Evolutionary conservation across 768 basidiomycete genomes (phyloP).

Genomic region (Lactifluus piperatus): DNA sequence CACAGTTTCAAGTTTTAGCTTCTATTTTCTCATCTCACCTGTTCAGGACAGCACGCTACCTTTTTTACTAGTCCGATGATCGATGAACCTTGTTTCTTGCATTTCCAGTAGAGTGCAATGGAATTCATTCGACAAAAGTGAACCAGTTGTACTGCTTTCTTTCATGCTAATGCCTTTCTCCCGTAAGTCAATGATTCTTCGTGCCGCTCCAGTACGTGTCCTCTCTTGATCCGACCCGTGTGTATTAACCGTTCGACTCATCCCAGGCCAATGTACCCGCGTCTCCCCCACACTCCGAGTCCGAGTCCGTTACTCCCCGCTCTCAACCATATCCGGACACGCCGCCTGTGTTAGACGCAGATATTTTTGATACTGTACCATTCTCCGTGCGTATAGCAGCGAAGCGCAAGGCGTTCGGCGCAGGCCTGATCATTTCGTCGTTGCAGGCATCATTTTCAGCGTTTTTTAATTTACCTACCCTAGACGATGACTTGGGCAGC

Average conservation of each 20-base stretch:
- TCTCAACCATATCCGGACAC: constrained; percentile 14
- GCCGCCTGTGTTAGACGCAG: constrained; percentile 18
- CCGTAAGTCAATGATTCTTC: constrained; percentile 7
- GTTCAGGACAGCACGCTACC: too few relatives aligned
- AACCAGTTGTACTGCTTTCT: not conserved
- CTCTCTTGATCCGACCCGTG: not conserved
- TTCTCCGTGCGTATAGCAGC: constrained; percentile 17
- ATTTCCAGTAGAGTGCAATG: not conserved
- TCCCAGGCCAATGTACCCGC: not conserved
- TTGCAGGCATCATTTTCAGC: constrained; percentile 19
- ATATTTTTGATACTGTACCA: constrained; percentile 18
- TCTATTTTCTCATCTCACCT: too few relatives aligned
- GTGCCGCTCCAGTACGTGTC: constrained; percentile 3
- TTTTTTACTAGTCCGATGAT: too few relatives aligned
- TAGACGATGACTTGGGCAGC: not conserved
- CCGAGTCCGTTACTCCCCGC: constrained; percentile 1
- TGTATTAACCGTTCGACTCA: not conserved
- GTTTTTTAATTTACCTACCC: constrained; percentile 1
- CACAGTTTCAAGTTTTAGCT: not conserved
- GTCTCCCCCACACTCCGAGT: constrained; percentile 13
- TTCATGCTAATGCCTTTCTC: constrained; percentile 13
- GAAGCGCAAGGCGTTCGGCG: not conserved
- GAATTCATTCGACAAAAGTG: constrained; percentile 5
- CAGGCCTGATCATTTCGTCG: not conserved
- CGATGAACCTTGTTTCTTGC: too few relatives aligned